Conservation (phyloP, 495 filamentous ascomycete species). For the Extremus antarcticus region DNA sequence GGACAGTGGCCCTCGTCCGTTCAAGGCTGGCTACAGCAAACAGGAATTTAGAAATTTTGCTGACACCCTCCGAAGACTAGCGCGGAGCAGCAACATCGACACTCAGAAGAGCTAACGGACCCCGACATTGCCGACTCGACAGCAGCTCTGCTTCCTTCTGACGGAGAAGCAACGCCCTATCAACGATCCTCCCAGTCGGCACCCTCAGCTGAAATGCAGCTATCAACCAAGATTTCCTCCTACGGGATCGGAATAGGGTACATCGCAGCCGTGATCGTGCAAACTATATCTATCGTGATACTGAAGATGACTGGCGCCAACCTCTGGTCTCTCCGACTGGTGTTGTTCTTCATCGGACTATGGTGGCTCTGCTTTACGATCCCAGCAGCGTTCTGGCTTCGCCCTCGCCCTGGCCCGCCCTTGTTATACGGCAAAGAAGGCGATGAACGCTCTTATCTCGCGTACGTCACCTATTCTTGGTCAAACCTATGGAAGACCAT, state of each 20-base stretch:
- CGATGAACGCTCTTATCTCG: constrained; percentile 35
- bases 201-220: constrained; percentile 25
- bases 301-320: constrained; percentile 18
- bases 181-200: constrained; percentile 15
- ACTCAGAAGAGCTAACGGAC: constrained; percentile 11
- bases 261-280: constrained; percentile 30
- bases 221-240: constrained; percentile 35
- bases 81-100: neutral
- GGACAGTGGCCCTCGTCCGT: no score
- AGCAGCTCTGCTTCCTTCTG: constrained; percentile 22
- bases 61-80: neutral
- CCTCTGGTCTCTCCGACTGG: constrained; percentile 23
- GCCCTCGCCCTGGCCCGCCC: constrained; percentile 79
- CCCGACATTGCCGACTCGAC: constrained; percentile 22
- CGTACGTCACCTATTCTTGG: constrained; percentile 75
- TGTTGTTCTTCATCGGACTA: constrained; percentile 74
- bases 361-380: constrained; percentile 95
- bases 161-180: constrained; percentile 16
- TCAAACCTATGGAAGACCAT: constrained; percentile 69
- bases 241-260: constrained; percentile 35
- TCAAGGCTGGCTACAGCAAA: no score
- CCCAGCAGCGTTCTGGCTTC: constrained; percentile 81
- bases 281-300: constrained; percentile 30
- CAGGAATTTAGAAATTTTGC: neutral
- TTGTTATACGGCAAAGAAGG: constrained; percentile 32